phyloP scores from a whole-genome alignment of 306 rosid species.

The Prunus davidiana region DNA sequence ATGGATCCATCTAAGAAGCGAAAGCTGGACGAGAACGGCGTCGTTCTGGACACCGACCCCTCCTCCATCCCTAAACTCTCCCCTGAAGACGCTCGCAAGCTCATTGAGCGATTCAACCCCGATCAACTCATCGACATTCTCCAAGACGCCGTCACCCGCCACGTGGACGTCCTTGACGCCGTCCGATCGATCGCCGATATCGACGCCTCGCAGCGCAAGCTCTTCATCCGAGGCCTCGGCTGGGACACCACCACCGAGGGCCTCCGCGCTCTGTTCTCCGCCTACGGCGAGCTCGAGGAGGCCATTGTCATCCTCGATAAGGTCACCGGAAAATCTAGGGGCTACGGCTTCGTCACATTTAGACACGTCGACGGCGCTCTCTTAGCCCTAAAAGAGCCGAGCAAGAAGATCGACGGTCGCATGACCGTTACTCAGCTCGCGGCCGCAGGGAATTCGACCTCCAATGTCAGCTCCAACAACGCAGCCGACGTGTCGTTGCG shows the following conservation, averaged over 20 bases:
- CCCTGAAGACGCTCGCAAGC: conserved; percentile 66
- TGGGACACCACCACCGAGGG: conserved; percentile 95
- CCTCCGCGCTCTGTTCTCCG: conserved; percentile 76
- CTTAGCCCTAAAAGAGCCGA: conserved; percentile 86
- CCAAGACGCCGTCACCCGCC: conserved; percentile 66
- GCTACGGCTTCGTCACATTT: conserved; percentile 89
- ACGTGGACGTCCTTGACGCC: conserved; percentile 71
- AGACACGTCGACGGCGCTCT: conserved; percentile 83
- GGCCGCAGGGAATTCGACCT: conserved; percentile 57
- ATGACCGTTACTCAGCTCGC: conserved; percentile 98
- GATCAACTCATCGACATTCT: conserved; percentile 77
- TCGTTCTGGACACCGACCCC: conserved; percentile 10
- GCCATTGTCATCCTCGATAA: conserved; percentile 88
- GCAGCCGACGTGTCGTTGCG: conserved; percentile 47
- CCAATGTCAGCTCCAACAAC: conserved; percentile 15
- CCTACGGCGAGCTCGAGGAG: conserved; percentile 92
- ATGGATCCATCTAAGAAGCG: conserved; percentile 88
- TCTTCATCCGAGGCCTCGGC: conserved; percentile 92
- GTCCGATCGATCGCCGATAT: conserved; percentile 67
- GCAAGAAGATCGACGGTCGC: conserved; percentile 94
- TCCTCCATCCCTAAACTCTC: conserved; percentile 28
- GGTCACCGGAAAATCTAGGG: conserved; percentile 76
- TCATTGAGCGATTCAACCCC: conserved; percentile 68
- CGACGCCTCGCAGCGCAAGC: conserved; percentile 84
- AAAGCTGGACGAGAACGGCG: conserved; percentile 83